Percentiles rank a stretch among this genome's conserved stretches.
Evolutionary conservation across 441 rosid genomes (phyloP).

Genomic region (Mallotus japonicus): DNA sequence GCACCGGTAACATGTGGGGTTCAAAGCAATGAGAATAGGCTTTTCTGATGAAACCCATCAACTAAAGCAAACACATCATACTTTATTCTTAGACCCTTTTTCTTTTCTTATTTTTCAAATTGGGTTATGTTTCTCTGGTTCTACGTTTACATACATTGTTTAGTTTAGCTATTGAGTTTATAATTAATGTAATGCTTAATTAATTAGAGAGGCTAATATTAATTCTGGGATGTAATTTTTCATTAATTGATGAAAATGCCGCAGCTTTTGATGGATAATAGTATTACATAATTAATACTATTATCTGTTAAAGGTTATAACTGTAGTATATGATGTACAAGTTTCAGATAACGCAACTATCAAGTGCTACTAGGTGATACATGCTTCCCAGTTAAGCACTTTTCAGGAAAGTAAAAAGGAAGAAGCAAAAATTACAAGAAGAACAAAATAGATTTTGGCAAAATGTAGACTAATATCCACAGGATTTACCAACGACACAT

Average conservation of each 20-base stretch:
- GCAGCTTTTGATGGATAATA: background rate
- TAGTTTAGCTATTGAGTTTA: no score
- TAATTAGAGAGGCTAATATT: background rate
- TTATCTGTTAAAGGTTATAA: background rate
- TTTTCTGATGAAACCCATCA: conserved; percentile 40
- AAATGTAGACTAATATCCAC: conserved; percentile 22
- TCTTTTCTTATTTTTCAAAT: background rate
- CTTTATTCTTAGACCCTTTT: background rate
- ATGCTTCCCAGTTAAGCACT: background rate
- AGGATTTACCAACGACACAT: conserved; percentile 47
- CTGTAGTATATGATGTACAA: background rate
- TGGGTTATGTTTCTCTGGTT: background rate
- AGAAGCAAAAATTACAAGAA: background rate
- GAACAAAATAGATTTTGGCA: background rate
- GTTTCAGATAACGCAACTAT: background rate
- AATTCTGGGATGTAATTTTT: background rate
- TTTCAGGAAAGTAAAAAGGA: background rate
- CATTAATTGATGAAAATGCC: background rate
- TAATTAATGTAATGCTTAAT: background rate
- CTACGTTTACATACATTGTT: no score
- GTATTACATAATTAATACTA: background rate
- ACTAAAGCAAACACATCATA: background rate
- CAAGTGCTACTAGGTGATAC: background rate
- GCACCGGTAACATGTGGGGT: conserved; percentile 87
- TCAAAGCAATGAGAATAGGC: conserved; percentile 77